These are phyloP conservation scores for Blastocystis sp. DNA, from an alignment of 352 stramenopile species.

Conservation along the genomic window DNA sequence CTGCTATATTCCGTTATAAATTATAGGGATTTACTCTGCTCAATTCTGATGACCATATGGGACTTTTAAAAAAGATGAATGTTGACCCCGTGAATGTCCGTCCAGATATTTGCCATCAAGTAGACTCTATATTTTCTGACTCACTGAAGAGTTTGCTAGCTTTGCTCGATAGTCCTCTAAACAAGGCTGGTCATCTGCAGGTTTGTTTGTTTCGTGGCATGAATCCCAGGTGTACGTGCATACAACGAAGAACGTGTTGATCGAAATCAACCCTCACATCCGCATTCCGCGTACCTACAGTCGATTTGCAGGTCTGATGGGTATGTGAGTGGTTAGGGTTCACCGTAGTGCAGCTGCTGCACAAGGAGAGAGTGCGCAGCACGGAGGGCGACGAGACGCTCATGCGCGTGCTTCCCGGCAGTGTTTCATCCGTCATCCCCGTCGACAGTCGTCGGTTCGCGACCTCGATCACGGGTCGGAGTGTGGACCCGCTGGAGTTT, in stretches of 20 bases:
- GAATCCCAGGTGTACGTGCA: constrained; percentile 82
- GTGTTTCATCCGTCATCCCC: constrained; percentile 89
- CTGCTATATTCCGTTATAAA: background rate
- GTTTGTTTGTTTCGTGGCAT: constrained; percentile 63
- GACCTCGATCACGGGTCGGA: constrained; percentile 9
- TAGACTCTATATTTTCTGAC: background rate
- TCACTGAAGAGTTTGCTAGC: constrained; percentile 86
- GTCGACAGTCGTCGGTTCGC: constrained; percentile 83
- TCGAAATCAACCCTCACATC: constrained; percentile 95
- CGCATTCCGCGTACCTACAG: constrained; percentile 98
- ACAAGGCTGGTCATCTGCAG: constrained; percentile 95
- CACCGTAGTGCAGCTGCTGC: constrained; percentile 90
- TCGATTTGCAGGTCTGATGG: constrained; percentile 89
- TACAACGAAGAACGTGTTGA: constrained; percentile 90
- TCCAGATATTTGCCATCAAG: constrained; percentile 96
- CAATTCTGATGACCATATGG: constrained; percentile 98
- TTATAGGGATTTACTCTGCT: constrained; percentile 90
- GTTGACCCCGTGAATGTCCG: constrained; percentile 90
- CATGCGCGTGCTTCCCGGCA: constrained; percentile 99
- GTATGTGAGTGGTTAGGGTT: constrained; percentile 76
- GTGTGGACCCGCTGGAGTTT: constrained; percentile 47
- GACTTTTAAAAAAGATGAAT: constrained; percentile 85
- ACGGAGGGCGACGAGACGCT: constrained; percentile 83
- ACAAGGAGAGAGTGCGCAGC: constrained; percentile 99
- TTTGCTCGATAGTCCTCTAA: constrained; percentile 94